Evolutionary conservation across 495 filamentous ascomycete genomes (phyloP).

Genomic region (Viridothelium virens): DNA sequence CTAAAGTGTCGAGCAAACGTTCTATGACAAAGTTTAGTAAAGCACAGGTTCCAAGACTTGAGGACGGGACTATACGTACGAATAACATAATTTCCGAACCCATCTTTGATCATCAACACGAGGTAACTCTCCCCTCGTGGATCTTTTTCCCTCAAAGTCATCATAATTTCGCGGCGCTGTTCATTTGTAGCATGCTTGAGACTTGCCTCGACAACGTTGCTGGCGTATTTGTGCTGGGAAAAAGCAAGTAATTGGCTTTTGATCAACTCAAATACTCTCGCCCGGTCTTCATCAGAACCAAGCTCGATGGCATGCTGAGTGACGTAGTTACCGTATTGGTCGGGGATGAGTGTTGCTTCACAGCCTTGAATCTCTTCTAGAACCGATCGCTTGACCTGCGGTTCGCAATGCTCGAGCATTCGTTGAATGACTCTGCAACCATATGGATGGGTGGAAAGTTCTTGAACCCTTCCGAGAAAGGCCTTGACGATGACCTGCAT

Average conservation of each 20-base stretch:
- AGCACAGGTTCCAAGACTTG: conserved; percentile 16
- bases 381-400: conserved; percentile 59
- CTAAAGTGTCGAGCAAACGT: conserved; percentile 66
- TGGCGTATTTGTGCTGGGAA: conserved; percentile 94
- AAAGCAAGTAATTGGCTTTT: conserved; percentile 59
- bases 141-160: conserved; percentile 50
- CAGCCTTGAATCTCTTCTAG: conserved; percentile 72
- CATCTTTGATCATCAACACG: conserved; percentile 74
- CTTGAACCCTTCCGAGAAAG: conserved; percentile 70
- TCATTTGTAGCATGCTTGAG: conserved; percentile 64
- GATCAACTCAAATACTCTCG: conserved; percentile 64
- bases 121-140: conserved; percentile 61
- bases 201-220: conserved; percentile 95
- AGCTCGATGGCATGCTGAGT: conserved; percentile 87
- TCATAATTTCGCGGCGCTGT: conserved; percentile 64
- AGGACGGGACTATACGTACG: conserved; percentile 53
- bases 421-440: conserved; percentile 92
- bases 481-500: conserved; percentile 86
- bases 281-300: conserved; percentile 67
- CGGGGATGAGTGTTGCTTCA: conserved; percentile 63
- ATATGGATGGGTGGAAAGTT: conserved; percentile 71
- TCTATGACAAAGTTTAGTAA: conserved; percentile 48
- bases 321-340: conserved; percentile 96
- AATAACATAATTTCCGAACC: conserved; percentile 94
- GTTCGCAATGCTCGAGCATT: conserved; percentile 78